phyloP scores from a whole-genome alignment of 371 early-diverging fungal genomes.

The Mortierella sp. region DNA sequence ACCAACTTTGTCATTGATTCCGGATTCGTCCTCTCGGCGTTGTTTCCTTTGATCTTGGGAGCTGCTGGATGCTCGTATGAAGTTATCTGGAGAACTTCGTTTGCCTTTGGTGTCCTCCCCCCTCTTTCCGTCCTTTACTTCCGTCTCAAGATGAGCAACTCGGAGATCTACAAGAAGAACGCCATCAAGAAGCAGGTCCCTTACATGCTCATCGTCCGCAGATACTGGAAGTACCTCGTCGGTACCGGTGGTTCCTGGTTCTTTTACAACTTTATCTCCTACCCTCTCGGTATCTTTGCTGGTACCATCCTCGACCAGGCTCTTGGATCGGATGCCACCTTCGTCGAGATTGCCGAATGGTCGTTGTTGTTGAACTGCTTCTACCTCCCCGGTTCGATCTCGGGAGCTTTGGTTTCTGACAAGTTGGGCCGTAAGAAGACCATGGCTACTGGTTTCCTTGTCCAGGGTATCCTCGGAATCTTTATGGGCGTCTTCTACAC shows the following conservation, averaged over 20 bases:
- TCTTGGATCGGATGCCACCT: constrained; percentile 57
- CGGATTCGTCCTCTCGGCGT: constrained; percentile 72
- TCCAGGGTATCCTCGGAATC: constrained; percentile 70
- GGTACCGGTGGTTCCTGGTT: constrained; percentile 74
- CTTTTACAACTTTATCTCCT: constrained; percentile 74
- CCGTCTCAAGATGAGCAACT: constrained; percentile 71
- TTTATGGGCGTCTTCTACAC: constrained; percentile 69
- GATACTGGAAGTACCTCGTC: constrained; percentile 73
- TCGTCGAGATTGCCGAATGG: constrained; percentile 68
- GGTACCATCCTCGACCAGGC: constrained; percentile 67
- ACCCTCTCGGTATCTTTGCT: constrained; percentile 69
- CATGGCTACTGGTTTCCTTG: constrained; percentile 68
- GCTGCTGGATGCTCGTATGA: constrained; percentile 61
- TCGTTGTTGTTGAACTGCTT: constrained; percentile 70
- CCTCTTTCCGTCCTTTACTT: constrained; percentile 74
- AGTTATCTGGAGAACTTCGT: constrained; percentile 68
- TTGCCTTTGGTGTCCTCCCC: constrained; percentile 70
- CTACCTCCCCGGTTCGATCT: constrained; percentile 71
- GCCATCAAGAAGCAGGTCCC: constrained; percentile 70
- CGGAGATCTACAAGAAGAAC: constrained; percentile 63
- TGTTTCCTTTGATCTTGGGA: constrained; percentile 68
- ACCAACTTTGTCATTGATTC: constrained; percentile 70
- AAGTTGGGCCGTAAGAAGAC: constrained; percentile 70
- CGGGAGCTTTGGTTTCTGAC: constrained; percentile 69
- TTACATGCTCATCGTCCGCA: constrained; percentile 67